phyloP scores from a whole-genome alignment of 495 filamentous ascomycete genomes.

The Haplographium delicatum region DNA sequence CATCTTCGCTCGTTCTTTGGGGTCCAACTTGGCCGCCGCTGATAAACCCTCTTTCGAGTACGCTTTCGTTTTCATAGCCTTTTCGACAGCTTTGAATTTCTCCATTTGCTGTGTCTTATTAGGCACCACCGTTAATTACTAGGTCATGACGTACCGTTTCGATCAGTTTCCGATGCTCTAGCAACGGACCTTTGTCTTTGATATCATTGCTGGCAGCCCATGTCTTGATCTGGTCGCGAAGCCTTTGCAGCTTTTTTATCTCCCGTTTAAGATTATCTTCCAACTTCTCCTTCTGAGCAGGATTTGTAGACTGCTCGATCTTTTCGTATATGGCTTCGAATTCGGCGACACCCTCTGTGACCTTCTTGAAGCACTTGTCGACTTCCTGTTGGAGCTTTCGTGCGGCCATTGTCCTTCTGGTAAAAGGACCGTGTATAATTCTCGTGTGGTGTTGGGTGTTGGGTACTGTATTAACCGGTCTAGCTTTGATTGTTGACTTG shows the following conservation, averaged over 20 bases:
- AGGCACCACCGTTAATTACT: constrained; percentile 12
- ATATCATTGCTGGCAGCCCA: constrained; percentile 97
- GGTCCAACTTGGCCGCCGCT: constrained; percentile 86
- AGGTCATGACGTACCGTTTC: constrained; percentile 65
- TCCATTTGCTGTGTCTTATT: constrained; percentile 83
- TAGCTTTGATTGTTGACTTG: constrained; percentile 9
- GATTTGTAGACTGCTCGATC: constrained; percentile 82
- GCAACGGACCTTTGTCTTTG: constrained; percentile 93
- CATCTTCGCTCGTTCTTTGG: constrained; percentile 86
- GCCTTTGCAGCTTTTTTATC: constrained; percentile 98
- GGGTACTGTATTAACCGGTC: constrained; percentile 21
- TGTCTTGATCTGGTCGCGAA: constrained; percentile 97
- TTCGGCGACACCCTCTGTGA: constrained; percentile 81
- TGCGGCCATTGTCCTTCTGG: constrained; percentile 66
- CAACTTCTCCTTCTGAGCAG: constrained; percentile 94
- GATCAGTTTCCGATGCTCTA: constrained; percentile 91
- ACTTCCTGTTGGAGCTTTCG: constrained; percentile 96
- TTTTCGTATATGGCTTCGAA: constrained; percentile 96
- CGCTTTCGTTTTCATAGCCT: constrained; percentile 99
- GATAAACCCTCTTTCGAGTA: constrained; percentile 97
- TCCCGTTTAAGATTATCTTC: constrained; percentile 97
- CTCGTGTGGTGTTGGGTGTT: constrained; percentile 3
- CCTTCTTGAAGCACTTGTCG: constrained; percentile 98
- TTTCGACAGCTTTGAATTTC: constrained; percentile 99
- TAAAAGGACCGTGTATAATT: background rate